phyloP scores from a whole-genome alignment of 2,329 filamentous ascomycete species.

The Arthrobotrys megalospora region DNA sequence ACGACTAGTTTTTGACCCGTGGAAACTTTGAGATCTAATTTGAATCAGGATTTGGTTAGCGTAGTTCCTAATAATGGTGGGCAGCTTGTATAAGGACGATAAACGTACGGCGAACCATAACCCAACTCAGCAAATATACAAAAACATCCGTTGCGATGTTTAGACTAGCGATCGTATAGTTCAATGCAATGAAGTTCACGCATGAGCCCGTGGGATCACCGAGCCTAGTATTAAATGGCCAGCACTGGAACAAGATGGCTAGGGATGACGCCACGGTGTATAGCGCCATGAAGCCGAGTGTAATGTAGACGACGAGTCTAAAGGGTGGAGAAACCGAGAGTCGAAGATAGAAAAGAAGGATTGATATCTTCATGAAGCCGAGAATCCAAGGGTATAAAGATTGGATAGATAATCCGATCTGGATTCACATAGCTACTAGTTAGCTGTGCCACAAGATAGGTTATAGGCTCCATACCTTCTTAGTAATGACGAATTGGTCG shows the following conservation, averaged over 20 bases:
- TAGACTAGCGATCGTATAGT: slow-evolving; percentile 52
- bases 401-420: slow-evolving; percentile 44
- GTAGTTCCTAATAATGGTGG: neutral
- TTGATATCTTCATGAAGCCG: slow-evolving; percentile 54
- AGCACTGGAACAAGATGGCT: slow-evolving; percentile 53
- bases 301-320: slow-evolving; percentile 44
- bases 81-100: neutral
- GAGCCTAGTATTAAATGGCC: slow-evolving; percentile 39
- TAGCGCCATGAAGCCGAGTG: slow-evolving; percentile 34
- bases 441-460: neutral
- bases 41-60: slow-evolving; percentile 2
- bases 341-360: slow-evolving; percentile 48
- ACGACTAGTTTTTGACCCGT: slow-evolving; percentile 51
- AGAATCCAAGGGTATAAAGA: slow-evolving; percentile 53
- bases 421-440: neutral
- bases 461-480: slow-evolving; percentile 19
- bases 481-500: slow-evolving; percentile 37
- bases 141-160: slow-evolving; percentile 56
- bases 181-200: slow-evolving; percentile 40
- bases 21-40: slow-evolving; percentile 35
- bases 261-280: slow-evolving; percentile 42
- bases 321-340: slow-evolving; percentile 45
- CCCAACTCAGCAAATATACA: slow-evolving; percentile 52
- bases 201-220: slow-evolving; percentile 34
- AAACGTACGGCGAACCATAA: slow-evolving; percentile 49